Evolutionary conservation across 495 filamentous ascomycete genomes (phyloP).

Genomic region (Penicillium parvum): DNA sequence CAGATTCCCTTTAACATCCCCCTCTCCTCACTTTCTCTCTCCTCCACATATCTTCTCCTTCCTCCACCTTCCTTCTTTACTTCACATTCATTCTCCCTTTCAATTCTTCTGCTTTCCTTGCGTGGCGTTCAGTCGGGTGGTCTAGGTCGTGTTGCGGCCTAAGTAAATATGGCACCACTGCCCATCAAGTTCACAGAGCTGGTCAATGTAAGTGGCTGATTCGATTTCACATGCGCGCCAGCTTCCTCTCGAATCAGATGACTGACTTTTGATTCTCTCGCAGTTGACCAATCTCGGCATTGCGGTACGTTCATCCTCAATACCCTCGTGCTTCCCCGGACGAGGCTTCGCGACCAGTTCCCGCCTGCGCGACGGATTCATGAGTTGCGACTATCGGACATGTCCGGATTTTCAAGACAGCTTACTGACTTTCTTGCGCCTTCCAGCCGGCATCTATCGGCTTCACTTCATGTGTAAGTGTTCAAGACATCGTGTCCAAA

Average conservation of each 20-base stretch:
- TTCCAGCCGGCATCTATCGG: slow-evolving; percentile 75
- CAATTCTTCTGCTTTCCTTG: slow-evolving; percentile 32
- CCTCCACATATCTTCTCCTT: slow-evolving; percentile 12
- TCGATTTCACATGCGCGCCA: slow-evolving; percentile 5
- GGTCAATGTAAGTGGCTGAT: slow-evolving; percentile 68
- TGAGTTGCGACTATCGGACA: slow-evolving; percentile 12
- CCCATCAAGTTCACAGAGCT: slow-evolving; percentile 96
- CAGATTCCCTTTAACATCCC: slow-evolving; percentile 23
- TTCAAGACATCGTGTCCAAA: neutral
- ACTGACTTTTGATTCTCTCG: slow-evolving; percentile 21
- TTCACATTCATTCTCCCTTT: slow-evolving; percentile 5
- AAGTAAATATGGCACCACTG: slow-evolving; percentile 65
- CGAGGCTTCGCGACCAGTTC: slow-evolving; percentile 16
- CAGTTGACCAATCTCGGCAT: slow-evolving; percentile 78
- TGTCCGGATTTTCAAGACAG: slow-evolving; percentile 9
- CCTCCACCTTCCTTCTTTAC: neutral
- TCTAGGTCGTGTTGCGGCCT: slow-evolving; percentile 48
- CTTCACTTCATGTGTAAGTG: slow-evolving; percentile 93
- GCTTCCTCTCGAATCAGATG: slow-evolving; percentile 1
- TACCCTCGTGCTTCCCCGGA: slow-evolving; percentile 10
- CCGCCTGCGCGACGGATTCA: slow-evolving; percentile 17
- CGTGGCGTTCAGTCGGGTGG: slow-evolving; percentile 46
- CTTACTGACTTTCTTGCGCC: slow-evolving; percentile 35
- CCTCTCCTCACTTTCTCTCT: slow-evolving; percentile 14
- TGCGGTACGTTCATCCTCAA: slow-evolving; percentile 61